A percentile compares a stretch with the other conserved stretches of the same genome.
These are phyloP conservation scores for Coemansia sp. DNA, from an alignment of 192 early-diverging fungal genomes.

Conservation along the genomic window DNA sequence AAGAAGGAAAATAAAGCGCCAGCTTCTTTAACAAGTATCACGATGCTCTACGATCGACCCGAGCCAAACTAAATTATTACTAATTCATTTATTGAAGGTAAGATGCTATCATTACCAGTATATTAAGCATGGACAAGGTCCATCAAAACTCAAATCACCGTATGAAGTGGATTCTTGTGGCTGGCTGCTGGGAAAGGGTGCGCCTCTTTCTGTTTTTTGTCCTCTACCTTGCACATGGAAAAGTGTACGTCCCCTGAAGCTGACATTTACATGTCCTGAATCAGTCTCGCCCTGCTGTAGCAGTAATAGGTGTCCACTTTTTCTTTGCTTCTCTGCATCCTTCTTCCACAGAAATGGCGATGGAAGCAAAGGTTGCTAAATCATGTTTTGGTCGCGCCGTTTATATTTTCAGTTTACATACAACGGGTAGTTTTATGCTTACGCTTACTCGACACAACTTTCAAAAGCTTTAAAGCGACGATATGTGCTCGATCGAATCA, in stretches of 20 bases:
- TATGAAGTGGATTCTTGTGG: constrained; percentile 1
- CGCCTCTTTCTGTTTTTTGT: background rate
- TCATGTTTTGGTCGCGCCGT: too few relatives aligned
- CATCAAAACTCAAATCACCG: constrained; percentile 4
- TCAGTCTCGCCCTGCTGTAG: background rate
- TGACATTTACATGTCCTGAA: background rate
- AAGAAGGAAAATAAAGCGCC: too few relatives aligned
- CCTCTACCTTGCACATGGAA: background rate
- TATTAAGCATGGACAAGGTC: background rate
- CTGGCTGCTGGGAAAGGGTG: background rate
- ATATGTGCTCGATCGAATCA: background rate
- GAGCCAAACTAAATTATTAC: background rate
- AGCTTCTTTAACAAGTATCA: too few relatives aligned
- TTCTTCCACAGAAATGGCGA: background rate
- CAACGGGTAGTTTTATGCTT: too few relatives aligned
- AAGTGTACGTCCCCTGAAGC: background rate
- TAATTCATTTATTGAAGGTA: too few relatives aligned
- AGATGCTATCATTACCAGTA: background rate
- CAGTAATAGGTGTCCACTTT: background rate
- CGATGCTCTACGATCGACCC: background rate
- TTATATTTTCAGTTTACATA: too few relatives aligned
- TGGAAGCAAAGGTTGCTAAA: too few relatives aligned
- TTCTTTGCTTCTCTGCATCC: background rate
- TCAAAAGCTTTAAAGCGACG: too few relatives aligned
- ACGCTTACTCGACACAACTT: too few relatives aligned